Base-by-base conservation (phyloP, 352 stramenopile species). In the Pythium volutum region DNA sequence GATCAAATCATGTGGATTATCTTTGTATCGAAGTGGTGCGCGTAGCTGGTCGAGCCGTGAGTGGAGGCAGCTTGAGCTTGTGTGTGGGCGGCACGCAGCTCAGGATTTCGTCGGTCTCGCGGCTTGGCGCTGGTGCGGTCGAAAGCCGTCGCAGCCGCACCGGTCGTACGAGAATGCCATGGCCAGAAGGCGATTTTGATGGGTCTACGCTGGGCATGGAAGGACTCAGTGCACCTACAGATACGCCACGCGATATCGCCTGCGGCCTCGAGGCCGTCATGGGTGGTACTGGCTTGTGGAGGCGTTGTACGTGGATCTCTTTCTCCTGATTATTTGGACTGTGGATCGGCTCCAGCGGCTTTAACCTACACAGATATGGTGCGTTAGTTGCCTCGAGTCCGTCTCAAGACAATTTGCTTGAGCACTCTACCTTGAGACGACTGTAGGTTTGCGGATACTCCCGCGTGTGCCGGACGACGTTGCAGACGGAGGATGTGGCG, bases 51-150 rank as follows among this genome's bases (percentile, higher is more conserved):
- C 70, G 54, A 22, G 69, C 67, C 41, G 67, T 81, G 8, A 87
- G 52, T 20, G 79, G 77, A 5, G 79, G 79, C 9, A 89, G 57
- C 31, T 78, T 81, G 31, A 81, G 45, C 10, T 71, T 74, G 12
- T 73, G 58, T 26, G 0, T 20, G 3, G 26, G 11, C 6, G 59
- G 45, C 11, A 42, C 31, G 25, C 25, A 48, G 20, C 27, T 45
- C n/a, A 68, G 43, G 29, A 68, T 59, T 3, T 55, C 49, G 15
- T 75, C 60, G 9, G 66, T 45, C 29, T 65, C 71, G 14, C 36
- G 69, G 49, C 39, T 56, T 10, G 66, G 23, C 4, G 68, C 65
- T 18, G 74, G 73, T 3, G 73, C 80, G 1, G 76, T 87, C 10
- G 74, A 76, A 9, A 80, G 79, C 3, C 74, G 68, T 59, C 76